phyloP scores from a whole-genome alignment of 2,329 filamentous ascomycete species.

The Xylogone sp. region DNA sequence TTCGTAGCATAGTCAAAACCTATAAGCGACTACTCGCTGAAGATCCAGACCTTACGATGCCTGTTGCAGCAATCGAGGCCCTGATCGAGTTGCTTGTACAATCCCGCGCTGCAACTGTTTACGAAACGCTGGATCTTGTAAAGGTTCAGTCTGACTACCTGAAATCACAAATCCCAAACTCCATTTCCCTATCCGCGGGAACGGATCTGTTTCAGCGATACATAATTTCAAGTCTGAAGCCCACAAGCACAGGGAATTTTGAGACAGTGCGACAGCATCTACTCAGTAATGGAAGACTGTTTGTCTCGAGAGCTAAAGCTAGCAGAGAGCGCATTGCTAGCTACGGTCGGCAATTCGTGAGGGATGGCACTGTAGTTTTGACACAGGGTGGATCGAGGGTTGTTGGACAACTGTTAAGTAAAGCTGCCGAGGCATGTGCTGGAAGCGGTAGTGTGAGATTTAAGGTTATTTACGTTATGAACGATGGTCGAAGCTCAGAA shows the following conservation, averaged over 20 bases:
- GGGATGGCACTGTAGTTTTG: constrained; percentile 76
- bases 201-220: constrained; percentile 96
- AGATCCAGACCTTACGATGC: constrained; percentile 88
- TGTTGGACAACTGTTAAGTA: constrained; percentile 71
- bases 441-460: constrained; percentile 61
- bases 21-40: constrained; percentile 60
- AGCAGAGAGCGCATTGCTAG: constrained; percentile 79
- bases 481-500: constrained; percentile 53
- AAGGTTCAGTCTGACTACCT: constrained; percentile 73
- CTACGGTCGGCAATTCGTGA: constrained; percentile 73
- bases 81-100: constrained; percentile 82
- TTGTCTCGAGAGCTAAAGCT: constrained; percentile 82
- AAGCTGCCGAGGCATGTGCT: constrained; percentile 64
- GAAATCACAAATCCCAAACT: constrained; percentile 77
- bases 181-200: constrained; percentile 87
- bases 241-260: constrained; percentile 60
- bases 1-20: constrained; percentile 52
- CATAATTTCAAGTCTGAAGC: constrained; percentile 67
- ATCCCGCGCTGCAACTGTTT: constrained; percentile 79
- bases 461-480: constrained; percentile 75
- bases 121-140: constrained; percentile 87
- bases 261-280: constrained; percentile 79
- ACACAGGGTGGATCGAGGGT: constrained; percentile 87
- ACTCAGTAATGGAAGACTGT: constrained; percentile 79
- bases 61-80: constrained; percentile 89